Percentiles rank a stretch among this genome's conserved stretches.
These are phyloP conservation scores for Yamadazyma spencermartinsiae DNA, from an alignment of 1,139 yeast species.

Conservation along the genomic window DNA sequence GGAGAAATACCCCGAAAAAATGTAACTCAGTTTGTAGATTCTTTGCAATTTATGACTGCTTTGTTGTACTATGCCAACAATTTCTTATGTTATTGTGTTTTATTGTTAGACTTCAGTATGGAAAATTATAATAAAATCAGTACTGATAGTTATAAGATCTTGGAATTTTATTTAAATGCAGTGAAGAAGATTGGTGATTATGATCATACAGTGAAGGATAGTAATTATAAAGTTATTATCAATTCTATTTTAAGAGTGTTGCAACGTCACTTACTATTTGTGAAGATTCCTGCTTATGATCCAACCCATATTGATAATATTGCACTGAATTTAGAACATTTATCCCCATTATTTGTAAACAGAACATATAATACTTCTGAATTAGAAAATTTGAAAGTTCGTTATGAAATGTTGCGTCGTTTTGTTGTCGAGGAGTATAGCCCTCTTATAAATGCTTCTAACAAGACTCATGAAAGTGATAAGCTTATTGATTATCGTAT, in stretches of 20 bases:
- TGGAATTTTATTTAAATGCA: conserved; percentile 13
- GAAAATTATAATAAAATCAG: conserved; percentile 20
- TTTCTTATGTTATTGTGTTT: conserved; percentile 19
- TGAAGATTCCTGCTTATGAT: conserved; percentile 29
- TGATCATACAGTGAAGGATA: background rate
- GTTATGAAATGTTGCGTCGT: background rate
- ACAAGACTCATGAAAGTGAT: background rate
- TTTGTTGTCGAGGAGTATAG: background rate
- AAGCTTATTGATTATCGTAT: conserved; percentile 23
- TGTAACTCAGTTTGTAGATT: conserved; percentile 10
- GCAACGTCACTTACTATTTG: conserved; percentile 21
- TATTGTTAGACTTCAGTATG: conserved; percentile 23
- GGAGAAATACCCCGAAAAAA: conserved; percentile 4
- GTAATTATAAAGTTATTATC: conserved; percentile 3
- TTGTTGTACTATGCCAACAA: conserved; percentile 19
- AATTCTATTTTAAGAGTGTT: conserved; percentile 9
- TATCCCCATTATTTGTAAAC: conserved; percentile 17
- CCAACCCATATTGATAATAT: conserved; percentile 26
- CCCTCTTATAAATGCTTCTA: background rate
- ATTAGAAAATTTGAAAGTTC: background rate
- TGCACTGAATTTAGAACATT: conserved; percentile 19
- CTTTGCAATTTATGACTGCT: conserved; percentile 15
- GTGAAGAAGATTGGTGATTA: background rate
- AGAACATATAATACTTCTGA: conserved; percentile 5
- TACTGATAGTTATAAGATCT: conserved; percentile 15